Evolutionary conservation across 495 filamentous ascomycete genomes (phyloP), one percentile per base, ranked within the genome.

Genomic region (Filosporella fistucella): DNA sequence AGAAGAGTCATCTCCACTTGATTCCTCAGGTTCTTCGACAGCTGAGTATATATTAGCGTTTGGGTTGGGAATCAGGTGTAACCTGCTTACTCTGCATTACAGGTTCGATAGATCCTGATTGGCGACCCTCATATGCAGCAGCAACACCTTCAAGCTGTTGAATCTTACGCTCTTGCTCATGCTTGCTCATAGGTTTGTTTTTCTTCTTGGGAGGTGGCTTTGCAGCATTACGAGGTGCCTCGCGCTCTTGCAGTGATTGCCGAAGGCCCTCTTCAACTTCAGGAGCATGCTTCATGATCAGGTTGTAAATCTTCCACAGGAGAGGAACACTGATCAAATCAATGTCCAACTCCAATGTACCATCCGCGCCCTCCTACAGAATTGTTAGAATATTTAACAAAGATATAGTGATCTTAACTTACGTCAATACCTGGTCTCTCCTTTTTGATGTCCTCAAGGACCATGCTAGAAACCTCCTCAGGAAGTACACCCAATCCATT

Each of bases 181-280:
- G 72, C 65, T 90, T 91, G 71, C 85, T 91, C 93, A 97, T 98
- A 0, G 93, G 93, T 74, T 96, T 97, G 69, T 98, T 96, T 76
- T 98, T 98, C 72, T 95, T 96, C 13, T 85, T 77, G 66, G 88
- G 88, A 12, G 77, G 62, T 0, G 79, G 69, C 13, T 76, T 66
- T 18, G 66, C 60, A 51, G 71, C 75, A 21, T 68, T 51, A 46
- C 57, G 65, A 30, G 60, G 59, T 29, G 40, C 68, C 64, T 52
- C 78, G 68, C 26, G 41, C 63, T 49, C 64, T 61, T 47, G 43
- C 48, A 39, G 56, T 49, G 25, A 45, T 49, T 34, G 36, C 36
- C 37, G 48, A 47, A 52, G 32, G 11, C 22, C 22, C 1, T 18
- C 37, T 13, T 69, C 66, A 23, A 80, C 64, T 10, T 75, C 55